Percentiles rank a stretch among this genome's conserved stretches.
These are phyloP conservation scores for Dentipellis sp. DNA, from an alignment of 768 basidiomycete genomes.

Conservation along the genomic window DNA sequence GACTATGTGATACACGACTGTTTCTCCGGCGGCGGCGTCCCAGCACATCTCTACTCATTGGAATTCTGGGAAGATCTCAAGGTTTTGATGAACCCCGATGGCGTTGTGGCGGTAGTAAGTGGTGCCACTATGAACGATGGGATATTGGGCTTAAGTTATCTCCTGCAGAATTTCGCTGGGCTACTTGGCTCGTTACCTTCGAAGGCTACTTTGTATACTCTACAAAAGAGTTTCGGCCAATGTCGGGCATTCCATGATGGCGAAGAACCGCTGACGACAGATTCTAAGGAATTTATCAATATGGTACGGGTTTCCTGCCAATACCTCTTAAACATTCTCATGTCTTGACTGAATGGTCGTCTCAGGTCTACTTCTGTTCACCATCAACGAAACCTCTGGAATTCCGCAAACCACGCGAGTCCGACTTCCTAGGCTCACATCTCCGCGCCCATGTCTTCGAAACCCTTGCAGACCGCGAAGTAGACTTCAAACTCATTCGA, in stretches of 20 bases:
- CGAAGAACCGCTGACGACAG: conserved; percentile 35
- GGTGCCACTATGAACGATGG: background rate
- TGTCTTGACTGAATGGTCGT: no score
- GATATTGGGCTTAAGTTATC: background rate
- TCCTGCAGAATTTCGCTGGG: conserved; percentile 77
- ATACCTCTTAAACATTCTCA: background rate
- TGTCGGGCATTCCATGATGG: conserved; percentile 83
- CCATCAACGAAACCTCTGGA: conserved; percentile 40
- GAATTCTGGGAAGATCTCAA: conserved; percentile 79
- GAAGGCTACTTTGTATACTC: conserved; percentile 57
- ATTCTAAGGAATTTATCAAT: conserved; percentile 53
- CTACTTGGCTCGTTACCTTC: conserved; percentile 50
- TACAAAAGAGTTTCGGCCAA: conserved; percentile 59
- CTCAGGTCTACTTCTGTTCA: conserved; percentile 79
- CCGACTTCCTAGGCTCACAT: conserved; percentile 62
- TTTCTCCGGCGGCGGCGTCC: conserved; percentile 91
- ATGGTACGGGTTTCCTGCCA: conserved; percentile 40
- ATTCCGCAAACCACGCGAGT: conserved; percentile 44
- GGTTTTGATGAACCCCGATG: conserved; percentile 53
- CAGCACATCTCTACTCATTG: conserved; percentile 71
- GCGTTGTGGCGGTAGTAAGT: conserved; percentile 74
- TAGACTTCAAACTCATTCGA: conserved; percentile 11
- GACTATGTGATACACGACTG: conserved; percentile 84
- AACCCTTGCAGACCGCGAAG: conserved; percentile 25
- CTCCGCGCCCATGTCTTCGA: conserved; percentile 54